phyloP scores from a whole-genome alignment of 345 rosid genomes.

The Toxicodendron radicans region DNA sequence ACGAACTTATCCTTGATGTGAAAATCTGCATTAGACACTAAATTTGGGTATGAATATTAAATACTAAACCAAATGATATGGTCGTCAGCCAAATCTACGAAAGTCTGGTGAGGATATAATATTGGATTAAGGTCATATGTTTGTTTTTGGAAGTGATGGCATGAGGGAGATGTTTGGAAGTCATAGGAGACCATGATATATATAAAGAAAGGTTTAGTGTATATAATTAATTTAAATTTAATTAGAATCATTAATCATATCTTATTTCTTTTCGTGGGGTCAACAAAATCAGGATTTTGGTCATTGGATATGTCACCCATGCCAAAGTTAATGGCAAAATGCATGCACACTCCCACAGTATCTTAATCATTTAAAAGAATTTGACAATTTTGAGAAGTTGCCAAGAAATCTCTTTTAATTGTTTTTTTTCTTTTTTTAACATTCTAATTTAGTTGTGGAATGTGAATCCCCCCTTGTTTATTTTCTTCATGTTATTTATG shows the following conservation, averaged over 20 bases:
- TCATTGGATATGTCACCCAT: background rate
- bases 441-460: background rate
- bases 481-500: background rate
- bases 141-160: background rate
- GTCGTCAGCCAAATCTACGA: background rate
- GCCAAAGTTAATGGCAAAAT: slow-evolving; percentile 7
- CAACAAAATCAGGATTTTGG: slow-evolving; percentile 25
- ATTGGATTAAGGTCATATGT: no score
- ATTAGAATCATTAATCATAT: no score
- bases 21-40: no score
- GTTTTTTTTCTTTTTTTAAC: no score
- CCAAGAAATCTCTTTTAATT: slow-evolving; percentile 2
- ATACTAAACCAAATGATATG: background rate
- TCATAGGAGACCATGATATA: background rate
- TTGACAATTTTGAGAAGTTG: background rate
- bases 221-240: no score
- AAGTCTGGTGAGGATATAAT: no score
- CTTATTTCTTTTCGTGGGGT: slow-evolving; percentile 5
- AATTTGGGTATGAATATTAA: background rate
- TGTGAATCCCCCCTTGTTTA: no score
- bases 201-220: no score
- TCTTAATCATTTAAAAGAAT: background rate
- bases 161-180: no score
- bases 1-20: no score
- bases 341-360: slow-evolving; percentile 19